Evolutionary conservation across 129 eudicot species (phyloP).

Genomic region (Helichrysum umbraculigerum): DNA sequence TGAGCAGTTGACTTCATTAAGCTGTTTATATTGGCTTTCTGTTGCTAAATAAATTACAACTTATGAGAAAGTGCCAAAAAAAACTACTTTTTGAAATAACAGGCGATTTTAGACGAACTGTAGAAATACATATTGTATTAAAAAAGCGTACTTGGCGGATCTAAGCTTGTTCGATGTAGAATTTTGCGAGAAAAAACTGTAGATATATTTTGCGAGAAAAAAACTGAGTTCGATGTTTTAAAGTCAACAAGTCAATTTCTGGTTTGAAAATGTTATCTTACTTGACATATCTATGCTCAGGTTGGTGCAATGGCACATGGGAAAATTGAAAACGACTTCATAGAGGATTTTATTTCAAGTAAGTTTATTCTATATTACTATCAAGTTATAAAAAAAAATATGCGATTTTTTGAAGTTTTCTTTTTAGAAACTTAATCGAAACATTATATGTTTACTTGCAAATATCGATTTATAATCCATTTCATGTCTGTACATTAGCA

Average conservation of each 20-base stretch:
- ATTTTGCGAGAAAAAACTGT: neutral
- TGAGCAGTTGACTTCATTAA: neutral
- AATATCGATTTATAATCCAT: neutral
- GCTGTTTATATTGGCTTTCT: neutral
- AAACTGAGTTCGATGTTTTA: conserved; percentile 16
- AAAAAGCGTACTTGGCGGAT: no score
- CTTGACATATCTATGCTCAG: conserved; percentile 37
- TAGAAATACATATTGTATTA: neutral
- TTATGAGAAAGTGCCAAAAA: neutral
- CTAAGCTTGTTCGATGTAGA: neutral
- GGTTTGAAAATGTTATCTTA: neutral
- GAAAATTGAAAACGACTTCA: conserved; percentile 73
- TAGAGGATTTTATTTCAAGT: conserved; percentile 88
- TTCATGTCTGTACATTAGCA: no score
- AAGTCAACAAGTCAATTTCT: neutral
- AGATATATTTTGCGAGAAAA: neutral
- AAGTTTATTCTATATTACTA: conserved; percentile 32
- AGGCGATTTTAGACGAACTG: neutral
- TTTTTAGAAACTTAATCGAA: neutral
- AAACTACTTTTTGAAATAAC: neutral
- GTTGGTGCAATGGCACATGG: conserved; percentile 99
- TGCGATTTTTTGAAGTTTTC: neutral
- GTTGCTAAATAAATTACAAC: neutral
- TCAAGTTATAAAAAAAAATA: no score
- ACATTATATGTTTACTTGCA: neutral